These are phyloP conservation scores for Yarrowia divulgata DNA, from an alignment of 805 yeast genomes.

Conservation along the genomic window DNA sequence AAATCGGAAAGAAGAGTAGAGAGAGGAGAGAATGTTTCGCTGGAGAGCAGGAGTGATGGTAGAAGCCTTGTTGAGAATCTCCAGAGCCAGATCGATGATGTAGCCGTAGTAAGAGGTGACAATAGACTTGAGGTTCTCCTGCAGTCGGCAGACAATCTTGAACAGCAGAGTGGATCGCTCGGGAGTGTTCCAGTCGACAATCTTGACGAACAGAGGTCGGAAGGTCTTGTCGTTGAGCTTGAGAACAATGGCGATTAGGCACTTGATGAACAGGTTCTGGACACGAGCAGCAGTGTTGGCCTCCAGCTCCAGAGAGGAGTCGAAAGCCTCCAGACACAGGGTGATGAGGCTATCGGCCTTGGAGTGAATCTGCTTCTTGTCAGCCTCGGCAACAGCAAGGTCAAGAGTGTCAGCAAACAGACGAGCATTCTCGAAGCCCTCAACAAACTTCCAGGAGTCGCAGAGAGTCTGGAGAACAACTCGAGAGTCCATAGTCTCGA, in stretches of 20 bases:
- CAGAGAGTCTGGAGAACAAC: slow-evolving; percentile 68
- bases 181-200: slow-evolving; percentile 77
- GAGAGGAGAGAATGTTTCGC: slow-evolving; percentile 73
- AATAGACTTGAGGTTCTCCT: slow-evolving; percentile 83
- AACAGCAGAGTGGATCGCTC: slow-evolving; percentile 77
- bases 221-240: slow-evolving; percentile 92
- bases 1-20: slow-evolving; percentile 81
- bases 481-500: slow-evolving; percentile 71
- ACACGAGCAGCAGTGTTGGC: slow-evolving; percentile 78
- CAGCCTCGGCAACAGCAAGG: slow-evolving; percentile 66
- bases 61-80: slow-evolving; percentile 60
- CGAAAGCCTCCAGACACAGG: slow-evolving; percentile 74
- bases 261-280: slow-evolving; percentile 75
- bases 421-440: slow-evolving; percentile 57
- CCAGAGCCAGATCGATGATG: slow-evolving; percentile 73
- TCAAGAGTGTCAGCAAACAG: slow-evolving; percentile 74
- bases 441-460: slow-evolving; percentile 62
- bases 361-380: slow-evolving; percentile 76
- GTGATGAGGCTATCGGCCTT: slow-evolving; percentile 72
- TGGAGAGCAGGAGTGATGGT: slow-evolving; percentile 59
- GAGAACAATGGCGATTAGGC: slow-evolving; percentile 80
- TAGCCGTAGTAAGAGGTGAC: slow-evolving; percentile 89
- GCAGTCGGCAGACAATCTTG: slow-evolving; percentile 83
- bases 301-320: slow-evolving; percentile 67
- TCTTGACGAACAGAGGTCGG: slow-evolving; percentile 86